Conservation (phyloP, 192 early-diverging fungal species). For the Allomyces macrogynus region DNA sequence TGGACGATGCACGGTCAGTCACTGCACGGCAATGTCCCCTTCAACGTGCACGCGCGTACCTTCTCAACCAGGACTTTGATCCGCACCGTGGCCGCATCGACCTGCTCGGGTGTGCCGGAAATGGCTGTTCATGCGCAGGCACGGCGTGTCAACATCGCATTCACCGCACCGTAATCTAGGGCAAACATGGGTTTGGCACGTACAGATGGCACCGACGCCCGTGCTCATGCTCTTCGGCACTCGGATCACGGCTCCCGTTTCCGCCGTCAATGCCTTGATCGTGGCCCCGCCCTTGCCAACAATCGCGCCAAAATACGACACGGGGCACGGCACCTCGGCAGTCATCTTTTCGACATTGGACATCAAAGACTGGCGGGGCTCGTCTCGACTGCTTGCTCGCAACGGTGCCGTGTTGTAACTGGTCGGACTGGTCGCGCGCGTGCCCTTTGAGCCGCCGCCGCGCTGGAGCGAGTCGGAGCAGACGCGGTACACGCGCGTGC, state of each 20-base stretch:
- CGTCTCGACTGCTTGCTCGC: too few relatives aligned
- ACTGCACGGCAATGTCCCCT: too few relatives aligned
- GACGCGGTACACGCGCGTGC: too few relatives aligned
- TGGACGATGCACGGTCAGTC: too few relatives aligned
- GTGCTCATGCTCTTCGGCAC: background rate
- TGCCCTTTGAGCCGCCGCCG: too few relatives aligned
- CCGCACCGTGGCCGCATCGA: background rate
- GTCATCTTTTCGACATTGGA: too few relatives aligned
- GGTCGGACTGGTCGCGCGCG: too few relatives aligned
- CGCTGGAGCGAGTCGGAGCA: too few relatives aligned
- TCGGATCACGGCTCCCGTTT: background rate
- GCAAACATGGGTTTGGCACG: background rate
- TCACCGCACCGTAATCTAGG: background rate
- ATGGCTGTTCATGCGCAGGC: background rate
- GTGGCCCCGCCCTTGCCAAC: background rate
- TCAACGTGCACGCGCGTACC: too few relatives aligned
- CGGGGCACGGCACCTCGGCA: too few relatives aligned
- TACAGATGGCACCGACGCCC: background rate
- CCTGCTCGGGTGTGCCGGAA: background rate
- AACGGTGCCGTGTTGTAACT: too few relatives aligned
- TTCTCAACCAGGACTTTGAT: background rate
- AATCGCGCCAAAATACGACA: background rate
- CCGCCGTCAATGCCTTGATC: background rate
- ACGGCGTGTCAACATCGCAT: background rate
- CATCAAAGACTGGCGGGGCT: too few relatives aligned